Conservation (phyloP, 306 rosid species). For the Albizia julibrissin region DNA sequence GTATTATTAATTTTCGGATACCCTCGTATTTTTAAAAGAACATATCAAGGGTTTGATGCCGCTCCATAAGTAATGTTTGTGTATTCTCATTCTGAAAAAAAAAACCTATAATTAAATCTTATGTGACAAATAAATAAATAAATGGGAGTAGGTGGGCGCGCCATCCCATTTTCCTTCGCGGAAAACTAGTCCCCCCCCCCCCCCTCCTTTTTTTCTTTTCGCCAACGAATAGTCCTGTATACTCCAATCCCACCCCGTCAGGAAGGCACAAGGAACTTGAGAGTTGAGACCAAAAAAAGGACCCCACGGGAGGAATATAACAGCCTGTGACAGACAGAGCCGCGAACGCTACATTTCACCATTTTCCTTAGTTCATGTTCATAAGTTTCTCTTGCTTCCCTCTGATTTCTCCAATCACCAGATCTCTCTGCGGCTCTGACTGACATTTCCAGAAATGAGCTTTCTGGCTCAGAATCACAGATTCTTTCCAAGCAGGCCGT, state of each 20-base stretch:
- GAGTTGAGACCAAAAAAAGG: background rate
- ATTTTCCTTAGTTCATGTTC: background rate
- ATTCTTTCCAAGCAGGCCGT: constrained; percentile 36
- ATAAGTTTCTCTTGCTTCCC: background rate
- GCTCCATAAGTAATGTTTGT: too few relatives aligned
- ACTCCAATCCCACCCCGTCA: background rate
- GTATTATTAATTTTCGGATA: too few relatives aligned
- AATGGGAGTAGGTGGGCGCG: too few relatives aligned
- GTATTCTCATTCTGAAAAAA: too few relatives aligned
- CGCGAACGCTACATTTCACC: constrained; percentile 53
- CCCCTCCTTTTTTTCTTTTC: too few relatives aligned
- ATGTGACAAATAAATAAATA: too few relatives aligned
- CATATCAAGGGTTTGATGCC: too few relatives aligned
- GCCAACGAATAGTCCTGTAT: too few relatives aligned
- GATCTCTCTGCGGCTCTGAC: background rate
- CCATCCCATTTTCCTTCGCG: too few relatives aligned
- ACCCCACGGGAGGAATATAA: constrained; percentile 60
- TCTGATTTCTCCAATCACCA: constrained; percentile 3
- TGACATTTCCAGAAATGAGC: constrained; percentile 41
- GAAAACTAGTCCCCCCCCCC: too few relatives aligned
- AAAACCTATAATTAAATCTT: too few relatives aligned
- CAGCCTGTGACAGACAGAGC: constrained; percentile 63
- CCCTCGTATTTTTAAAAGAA: too few relatives aligned
- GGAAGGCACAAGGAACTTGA: background rate
- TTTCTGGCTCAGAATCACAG: constrained; percentile 46